Evolutionary conservation across 2,329 filamentous ascomycete genomes (phyloP), one percentile per base, ranked within the genome.

Genomic region (Cladosporium sp.): DNA sequence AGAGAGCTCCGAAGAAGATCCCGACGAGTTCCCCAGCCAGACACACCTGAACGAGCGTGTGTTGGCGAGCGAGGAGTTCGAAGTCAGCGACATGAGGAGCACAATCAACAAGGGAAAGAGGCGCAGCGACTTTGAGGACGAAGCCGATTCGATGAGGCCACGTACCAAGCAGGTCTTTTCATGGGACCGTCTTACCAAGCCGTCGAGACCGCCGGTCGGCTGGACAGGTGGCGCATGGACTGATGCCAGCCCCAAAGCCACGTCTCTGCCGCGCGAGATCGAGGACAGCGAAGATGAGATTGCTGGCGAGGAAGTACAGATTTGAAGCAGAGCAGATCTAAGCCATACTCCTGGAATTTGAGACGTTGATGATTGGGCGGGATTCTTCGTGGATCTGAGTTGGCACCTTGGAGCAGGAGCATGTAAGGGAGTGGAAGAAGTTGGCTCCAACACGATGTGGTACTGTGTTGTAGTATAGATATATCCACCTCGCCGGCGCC

Each of bases 11-110:
- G 20, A 47, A 35, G 20, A 9, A 25, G 10, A n/a, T 5, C 35
- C 24, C 19, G 15, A 7, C 19, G 48, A 37, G n/a, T 25, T 50
- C 15, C 55, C 55, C 19, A 57, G 55, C 28, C 45, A 57, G 15
- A 57, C 55, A 20, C 47, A 57, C 37, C 13, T 57, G 19, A 22
- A 12, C 24, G 55, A 57, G 55, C 36, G 25, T 24, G 48, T 37
- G 2, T 10, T 57, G n/a, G 47, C 55, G 10, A 34, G 15, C 19
- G 37, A 51, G 25, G 15, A 24, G 3, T 35, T 51, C 15, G 36
- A 37, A n/a, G 28, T 22, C 13, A 51, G 45, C 48, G 20, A 19
- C 17, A 57, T 51, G 36, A 35, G 55, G n/a, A 51, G 20, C 45
- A 57, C 47, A 8, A 24, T 42, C 36, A 17, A 12, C 19, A 12